phyloP scores from a whole-genome alignment of 257 asterid genomes.

The Jaltomata sinuosa region DNA sequence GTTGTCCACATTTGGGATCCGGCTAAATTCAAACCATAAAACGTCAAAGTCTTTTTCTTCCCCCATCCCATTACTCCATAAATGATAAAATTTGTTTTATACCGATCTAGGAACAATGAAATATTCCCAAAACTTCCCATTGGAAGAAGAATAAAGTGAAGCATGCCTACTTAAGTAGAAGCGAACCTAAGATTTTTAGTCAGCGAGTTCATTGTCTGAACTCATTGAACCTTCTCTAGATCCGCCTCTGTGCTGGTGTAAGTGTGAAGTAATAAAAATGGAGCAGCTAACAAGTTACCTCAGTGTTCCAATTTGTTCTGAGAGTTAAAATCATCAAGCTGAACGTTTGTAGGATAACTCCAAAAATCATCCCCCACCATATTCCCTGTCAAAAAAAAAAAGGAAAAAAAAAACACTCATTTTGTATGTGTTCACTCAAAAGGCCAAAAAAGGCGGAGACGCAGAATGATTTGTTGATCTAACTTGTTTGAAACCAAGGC shows the following conservation, averaged over 20 bases:
- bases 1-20: neutral
- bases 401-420: neutral
- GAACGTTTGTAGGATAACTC: conserved; percentile 12
- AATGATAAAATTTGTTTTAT: neutral
- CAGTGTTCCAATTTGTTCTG: conserved; percentile 15
- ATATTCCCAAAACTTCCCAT: neutral
- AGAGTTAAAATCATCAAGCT: conserved; percentile 7
- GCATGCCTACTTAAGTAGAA: neutral
- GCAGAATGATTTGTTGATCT: neutral
- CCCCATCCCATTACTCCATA: neutral
- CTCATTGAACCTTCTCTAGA: neutral
- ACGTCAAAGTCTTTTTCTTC: neutral
- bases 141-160: neutral
- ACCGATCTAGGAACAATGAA: neutral
- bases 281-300: conserved; percentile 4
- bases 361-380: conserved; percentile 27
- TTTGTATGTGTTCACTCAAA: too few relatives aligned
- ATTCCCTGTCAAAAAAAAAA: conserved; percentile 10
- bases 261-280: neutral
- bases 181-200: neutral
- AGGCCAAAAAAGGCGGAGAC: too few relatives aligned
- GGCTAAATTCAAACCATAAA: neutral
- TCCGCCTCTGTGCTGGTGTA: neutral
- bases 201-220: neutral
- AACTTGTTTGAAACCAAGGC: neutral